Evolutionary conservation across 2,329 filamentous ascomycete genomes (phyloP).

Genomic region (Penicillium thymicola): DNA sequence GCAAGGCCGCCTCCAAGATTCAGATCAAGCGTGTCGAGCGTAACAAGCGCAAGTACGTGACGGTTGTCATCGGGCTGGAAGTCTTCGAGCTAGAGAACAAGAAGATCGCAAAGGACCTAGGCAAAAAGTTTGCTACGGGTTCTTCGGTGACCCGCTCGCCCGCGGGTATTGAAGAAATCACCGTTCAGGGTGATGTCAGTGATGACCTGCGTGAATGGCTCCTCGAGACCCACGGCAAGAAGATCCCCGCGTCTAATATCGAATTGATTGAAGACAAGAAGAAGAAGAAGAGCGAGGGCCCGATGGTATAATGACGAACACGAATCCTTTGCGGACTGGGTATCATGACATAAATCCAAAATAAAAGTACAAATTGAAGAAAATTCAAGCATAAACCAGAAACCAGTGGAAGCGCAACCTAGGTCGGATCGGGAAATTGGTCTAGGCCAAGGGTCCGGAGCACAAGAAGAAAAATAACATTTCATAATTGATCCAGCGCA

Average conservation of each 20-base stretch:
- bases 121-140: constrained; percentile 97
- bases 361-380: constrained; percentile 15
- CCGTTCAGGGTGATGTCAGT: constrained; percentile 94
- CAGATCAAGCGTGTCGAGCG: constrained; percentile 96
- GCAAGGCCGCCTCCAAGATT: constrained; percentile 76
- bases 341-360: constrained; percentile 26
- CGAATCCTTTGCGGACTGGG: constrained; percentile 17
- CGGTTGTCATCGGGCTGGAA: constrained; percentile 85
- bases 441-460: not conserved
- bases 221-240: constrained; percentile 74
- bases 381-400: constrained; percentile 6
- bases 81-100: constrained; percentile 89
- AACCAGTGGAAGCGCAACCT: not conserved
- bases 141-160: constrained; percentile 86
- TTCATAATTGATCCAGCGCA: constrained; percentile 33
- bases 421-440: not conserved
- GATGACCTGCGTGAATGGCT: constrained; percentile 92
- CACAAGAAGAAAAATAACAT: not conserved
- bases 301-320: constrained; percentile 15
- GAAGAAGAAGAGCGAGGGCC: constrained; percentile 62
- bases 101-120: constrained; percentile 93
- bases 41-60: constrained; percentile 97
- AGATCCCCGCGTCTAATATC: constrained; percentile 92
- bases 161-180: constrained; percentile 88
- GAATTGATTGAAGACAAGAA: constrained; percentile 95